Evolutionary conservation across 2,329 filamentous ascomycete genomes (phyloP).

Genomic region (Aureobasidium sp.): DNA sequence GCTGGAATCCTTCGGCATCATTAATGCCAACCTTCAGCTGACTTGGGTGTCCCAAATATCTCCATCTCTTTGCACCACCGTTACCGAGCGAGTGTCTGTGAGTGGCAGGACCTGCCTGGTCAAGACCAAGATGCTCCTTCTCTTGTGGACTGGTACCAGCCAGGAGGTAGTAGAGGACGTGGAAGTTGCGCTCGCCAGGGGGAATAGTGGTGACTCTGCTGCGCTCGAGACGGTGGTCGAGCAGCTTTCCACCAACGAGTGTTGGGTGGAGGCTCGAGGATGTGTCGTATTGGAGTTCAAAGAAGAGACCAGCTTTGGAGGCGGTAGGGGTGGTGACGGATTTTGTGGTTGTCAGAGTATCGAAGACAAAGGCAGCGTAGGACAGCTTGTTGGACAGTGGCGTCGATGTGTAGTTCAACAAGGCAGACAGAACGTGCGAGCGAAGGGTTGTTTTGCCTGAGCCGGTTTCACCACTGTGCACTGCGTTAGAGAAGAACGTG

Average conservation of each 20-base stretch:
- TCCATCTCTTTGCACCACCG: slow-evolving; percentile 70
- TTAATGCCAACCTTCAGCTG: slow-evolving; percentile 97
- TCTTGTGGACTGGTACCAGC: slow-evolving; percentile 86
- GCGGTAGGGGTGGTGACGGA: slow-evolving; percentile 91
- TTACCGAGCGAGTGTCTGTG: slow-evolving; percentile 44
- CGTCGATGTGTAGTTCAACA: slow-evolving; percentile 84
- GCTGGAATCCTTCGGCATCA: slow-evolving; percentile 87
- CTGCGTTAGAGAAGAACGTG: slow-evolving; percentile 14
- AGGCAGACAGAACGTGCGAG: slow-evolving; percentile 74
- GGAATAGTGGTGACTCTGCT: slow-evolving; percentile 87
- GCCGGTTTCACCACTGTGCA: slow-evolving; percentile 77
- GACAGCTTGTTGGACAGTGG: slow-evolving; percentile 90
- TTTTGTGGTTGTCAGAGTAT: slow-evolving; percentile 93
- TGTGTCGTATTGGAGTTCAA: slow-evolving; percentile 94
- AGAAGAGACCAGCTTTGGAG: slow-evolving; percentile 90
- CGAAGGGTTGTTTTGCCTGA: slow-evolving; percentile 93
- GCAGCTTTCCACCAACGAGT: slow-evolving; percentile 84
- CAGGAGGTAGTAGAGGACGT: slow-evolving; percentile 89
- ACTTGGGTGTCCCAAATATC: slow-evolving; percentile 90
- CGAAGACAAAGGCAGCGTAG: slow-evolving; percentile 89
- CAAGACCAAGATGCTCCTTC: slow-evolving; percentile 71
- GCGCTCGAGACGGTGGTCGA: slow-evolving; percentile 87
- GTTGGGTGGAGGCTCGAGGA: slow-evolving; percentile 74
- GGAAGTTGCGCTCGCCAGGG: slow-evolving; percentile 93
- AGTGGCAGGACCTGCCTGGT: slow-evolving; percentile 46